Evolutionary conservation across 1,284 basidiomycete species (phyloP).

Genomic region (Trametes hirsuta): DNA sequence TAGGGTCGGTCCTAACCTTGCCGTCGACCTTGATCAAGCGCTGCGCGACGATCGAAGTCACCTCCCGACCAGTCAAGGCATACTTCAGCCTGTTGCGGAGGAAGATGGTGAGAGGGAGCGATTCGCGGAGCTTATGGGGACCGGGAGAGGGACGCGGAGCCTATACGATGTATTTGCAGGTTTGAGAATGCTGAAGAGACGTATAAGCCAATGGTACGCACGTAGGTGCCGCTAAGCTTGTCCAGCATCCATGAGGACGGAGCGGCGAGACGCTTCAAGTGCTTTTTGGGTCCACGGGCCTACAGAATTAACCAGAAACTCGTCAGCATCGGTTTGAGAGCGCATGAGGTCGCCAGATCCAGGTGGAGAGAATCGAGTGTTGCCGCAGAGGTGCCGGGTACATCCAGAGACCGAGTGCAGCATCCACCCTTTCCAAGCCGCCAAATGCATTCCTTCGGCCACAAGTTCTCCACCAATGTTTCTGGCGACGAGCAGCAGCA

Average conservation of each 20-base stretch:
- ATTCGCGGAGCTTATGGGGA: constrained; percentile 99
- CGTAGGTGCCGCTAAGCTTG: constrained; percentile 98
- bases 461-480: constrained; percentile 22
- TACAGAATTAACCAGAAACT: constrained; percentile 35
- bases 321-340: constrained; percentile 25
- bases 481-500: constrained; percentile 22
- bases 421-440: constrained; percentile 35
- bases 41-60: constrained; percentile 93
- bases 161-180: constrained; percentile 41
- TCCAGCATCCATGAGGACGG: constrained; percentile 99
- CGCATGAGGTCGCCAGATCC: constrained; percentile 20
- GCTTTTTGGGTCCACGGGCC: constrained; percentile 99
- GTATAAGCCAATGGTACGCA: constrained; percentile 47
- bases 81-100: constrained; percentile 99
- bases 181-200: background rate
- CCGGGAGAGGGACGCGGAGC: constrained; percentile 96
- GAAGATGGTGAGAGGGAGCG: constrained; percentile 92
- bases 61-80: constrained; percentile 96
- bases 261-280: constrained; percentile 97
- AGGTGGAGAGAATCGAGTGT: constrained; percentile 15
- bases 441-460: constrained; percentile 19
- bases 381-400: constrained; percentile 23
- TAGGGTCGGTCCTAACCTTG: constrained; percentile 98
- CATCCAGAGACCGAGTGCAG: constrained; percentile 35
- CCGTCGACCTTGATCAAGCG: constrained; percentile 98